These are phyloP conservation scores for Xylaria venustula DNA, from an alignment of 495 filamentous ascomycete species.

Conservation along the genomic window DNA sequence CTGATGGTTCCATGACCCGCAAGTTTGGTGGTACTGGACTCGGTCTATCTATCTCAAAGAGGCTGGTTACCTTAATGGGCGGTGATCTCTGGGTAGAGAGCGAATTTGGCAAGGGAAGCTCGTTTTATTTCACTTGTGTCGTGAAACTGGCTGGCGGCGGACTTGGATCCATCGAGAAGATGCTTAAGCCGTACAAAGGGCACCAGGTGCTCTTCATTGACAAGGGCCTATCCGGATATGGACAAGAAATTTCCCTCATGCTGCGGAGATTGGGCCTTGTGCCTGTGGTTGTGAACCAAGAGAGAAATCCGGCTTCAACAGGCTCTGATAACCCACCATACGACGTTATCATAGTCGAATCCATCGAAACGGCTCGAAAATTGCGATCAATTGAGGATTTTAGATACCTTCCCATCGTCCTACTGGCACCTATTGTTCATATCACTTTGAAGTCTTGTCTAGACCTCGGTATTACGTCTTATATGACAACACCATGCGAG, in stretches of 20 bases:
- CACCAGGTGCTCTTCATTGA: slow-evolving; percentile 97
- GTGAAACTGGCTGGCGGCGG: slow-evolving; percentile 85
- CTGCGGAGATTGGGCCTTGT: slow-evolving; percentile 74
- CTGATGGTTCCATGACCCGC: slow-evolving; percentile 94
- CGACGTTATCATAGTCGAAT: slow-evolving; percentile 97
- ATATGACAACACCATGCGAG: slow-evolving; percentile 97
- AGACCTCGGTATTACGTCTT: slow-evolving; percentile 94
- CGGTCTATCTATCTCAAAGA: slow-evolving; percentile 93
- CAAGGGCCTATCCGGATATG: slow-evolving; percentile 79
- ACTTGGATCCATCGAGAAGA: slow-evolving; percentile 73
- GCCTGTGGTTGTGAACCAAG: slow-evolving; percentile 76
- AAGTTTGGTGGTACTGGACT: slow-evolving; percentile 97
- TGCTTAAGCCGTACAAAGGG: slow-evolving; percentile 83
- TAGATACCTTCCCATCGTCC: slow-evolving; percentile 95
- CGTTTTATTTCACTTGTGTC: slow-evolving; percentile 95
- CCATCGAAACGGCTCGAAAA: slow-evolving; percentile 81
- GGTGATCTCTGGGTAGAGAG: slow-evolving; percentile 97
- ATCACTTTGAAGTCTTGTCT: slow-evolving; percentile 93
- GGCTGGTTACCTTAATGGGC: slow-evolving; percentile 95
- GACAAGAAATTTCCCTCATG: slow-evolving; percentile 75
- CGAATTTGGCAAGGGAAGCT: slow-evolving; percentile 87
- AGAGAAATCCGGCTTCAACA: slow-evolving; percentile 52
- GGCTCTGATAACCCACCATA: slow-evolving; percentile 63
- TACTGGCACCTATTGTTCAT: slow-evolving; percentile 86
- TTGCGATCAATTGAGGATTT: slow-evolving; percentile 87